A percentile compares a stretch with the other conserved stretches of the same genome.
Evolutionary conservation across 2,329 filamentous ascomycete species (phyloP).

Genomic region (Epichloe hybrida): DNA sequence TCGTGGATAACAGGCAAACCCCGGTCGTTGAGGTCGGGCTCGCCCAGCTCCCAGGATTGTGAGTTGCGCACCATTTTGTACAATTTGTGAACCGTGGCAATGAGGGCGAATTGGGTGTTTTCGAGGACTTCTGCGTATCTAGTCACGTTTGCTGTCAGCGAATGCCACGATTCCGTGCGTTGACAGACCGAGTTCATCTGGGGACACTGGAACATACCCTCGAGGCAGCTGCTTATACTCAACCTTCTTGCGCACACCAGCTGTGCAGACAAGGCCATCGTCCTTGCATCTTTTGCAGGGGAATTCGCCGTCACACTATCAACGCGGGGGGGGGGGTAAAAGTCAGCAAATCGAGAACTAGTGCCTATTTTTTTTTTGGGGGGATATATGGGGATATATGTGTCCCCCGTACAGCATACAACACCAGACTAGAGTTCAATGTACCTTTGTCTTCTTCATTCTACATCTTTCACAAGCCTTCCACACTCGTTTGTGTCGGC

Average conservation of each 20-base stretch:
- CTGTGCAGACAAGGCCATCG: constrained; percentile 49
- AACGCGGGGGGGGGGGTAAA: too few species aligned
- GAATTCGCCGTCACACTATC: constrained; percentile 49
- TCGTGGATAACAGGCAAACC: constrained; percentile 52
- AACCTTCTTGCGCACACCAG: constrained; percentile 52
- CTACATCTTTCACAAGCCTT: constrained; percentile 53
- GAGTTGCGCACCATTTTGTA: constrained; percentile 48
- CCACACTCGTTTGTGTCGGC: constrained; percentile 51
- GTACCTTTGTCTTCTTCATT: constrained; percentile 58
- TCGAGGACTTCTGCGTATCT: constrained; percentile 53
- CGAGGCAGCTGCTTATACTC: constrained; percentile 53
- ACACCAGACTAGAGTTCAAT: not conserved
- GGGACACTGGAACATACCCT: constrained; percentile 30
- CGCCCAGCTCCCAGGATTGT: constrained; percentile 47
- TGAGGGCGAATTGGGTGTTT: constrained; percentile 50
- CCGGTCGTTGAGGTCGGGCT: constrained; percentile 49
- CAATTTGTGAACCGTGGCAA: constrained; percentile 51
- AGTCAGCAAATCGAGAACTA: not conserved
- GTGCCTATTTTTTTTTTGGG: too few species aligned
- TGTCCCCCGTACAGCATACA: too few species aligned
- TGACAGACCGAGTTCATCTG: not conserved
- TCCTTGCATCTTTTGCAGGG: constrained; percentile 55
- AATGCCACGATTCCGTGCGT: too few species aligned
- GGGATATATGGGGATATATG: too few species aligned
- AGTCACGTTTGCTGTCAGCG: not conserved